Conservation (phyloP, 1,284 basidiomycete genomes). For the Somion occarium region DNA sequence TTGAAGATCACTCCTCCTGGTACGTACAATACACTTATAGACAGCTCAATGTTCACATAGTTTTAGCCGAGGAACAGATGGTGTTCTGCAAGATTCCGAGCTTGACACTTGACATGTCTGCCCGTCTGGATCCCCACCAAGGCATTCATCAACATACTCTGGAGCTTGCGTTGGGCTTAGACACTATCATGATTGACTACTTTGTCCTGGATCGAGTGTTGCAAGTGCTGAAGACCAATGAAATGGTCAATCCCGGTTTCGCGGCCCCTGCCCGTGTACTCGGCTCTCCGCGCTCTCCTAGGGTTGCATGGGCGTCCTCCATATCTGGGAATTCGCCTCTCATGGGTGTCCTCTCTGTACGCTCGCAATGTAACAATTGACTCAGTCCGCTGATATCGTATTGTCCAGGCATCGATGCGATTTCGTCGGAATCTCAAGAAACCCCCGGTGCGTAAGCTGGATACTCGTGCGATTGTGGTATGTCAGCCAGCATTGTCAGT, state of each 20-base stretch:
- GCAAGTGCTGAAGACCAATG: constrained; percentile 22
- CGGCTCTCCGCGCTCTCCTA: background rate
- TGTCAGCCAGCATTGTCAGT: background rate
- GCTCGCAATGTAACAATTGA: constrained; percentile 7
- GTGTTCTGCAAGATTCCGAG: constrained; percentile 39
- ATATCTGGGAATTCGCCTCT: constrained; percentile 25
- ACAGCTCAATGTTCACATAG: background rate
- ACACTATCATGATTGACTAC: constrained; percentile 43
- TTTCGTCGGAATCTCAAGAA: constrained; percentile 18
- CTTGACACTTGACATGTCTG: constrained; percentile 41
- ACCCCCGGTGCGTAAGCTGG: constrained; percentile 13
- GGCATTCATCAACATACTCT: constrained; percentile 54
- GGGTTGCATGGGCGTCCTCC: constrained; percentile 4
- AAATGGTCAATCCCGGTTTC: constrained; percentile 1
- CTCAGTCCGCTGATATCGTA: background rate
- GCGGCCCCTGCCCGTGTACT: background rate
- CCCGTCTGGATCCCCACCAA: constrained; percentile 53
- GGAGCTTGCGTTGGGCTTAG: constrained; percentile 41
- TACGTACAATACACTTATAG: constrained; percentile 1
- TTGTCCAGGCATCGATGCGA: constrained; percentile 20
- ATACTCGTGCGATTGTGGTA: background rate
- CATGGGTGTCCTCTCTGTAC: constrained; percentile 44
- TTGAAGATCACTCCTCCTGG: constrained; percentile 3
- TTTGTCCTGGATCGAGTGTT: constrained; percentile 40
- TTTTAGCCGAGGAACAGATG: background rate